Evolutionary conservation across 495 filamentous ascomycete genomes (phyloP).

Genomic region (Penicillium steckii): DNA sequence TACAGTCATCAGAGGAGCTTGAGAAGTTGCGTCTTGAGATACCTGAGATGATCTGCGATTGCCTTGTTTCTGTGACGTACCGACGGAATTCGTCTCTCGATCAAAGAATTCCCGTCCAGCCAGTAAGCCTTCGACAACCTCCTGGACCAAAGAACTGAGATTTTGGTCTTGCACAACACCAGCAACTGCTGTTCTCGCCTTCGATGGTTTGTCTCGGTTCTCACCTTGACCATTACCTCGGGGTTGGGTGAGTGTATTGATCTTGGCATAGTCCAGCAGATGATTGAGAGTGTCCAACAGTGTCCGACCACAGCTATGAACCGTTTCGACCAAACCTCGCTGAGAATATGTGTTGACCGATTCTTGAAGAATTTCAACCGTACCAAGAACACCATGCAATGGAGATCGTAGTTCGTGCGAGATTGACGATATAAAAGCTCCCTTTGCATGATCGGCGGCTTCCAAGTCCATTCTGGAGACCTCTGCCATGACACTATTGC

Average conservation of each 20-base stretch:
- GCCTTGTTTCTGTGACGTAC: not conserved
- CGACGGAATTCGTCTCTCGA: conserved; percentile 1
- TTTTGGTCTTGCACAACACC: conserved; percentile 28
- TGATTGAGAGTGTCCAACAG: conserved; percentile 24
- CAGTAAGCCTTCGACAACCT: conserved; percentile 34
- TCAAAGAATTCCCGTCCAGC: conserved; percentile 21
- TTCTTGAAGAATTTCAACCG: conserved; percentile 52
- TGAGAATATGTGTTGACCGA: conserved; percentile 6
- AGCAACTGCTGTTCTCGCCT: conserved; percentile 8
- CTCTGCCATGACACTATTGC: conserved; percentile 65
- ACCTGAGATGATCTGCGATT: not conserved
- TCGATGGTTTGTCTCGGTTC: not conserved
- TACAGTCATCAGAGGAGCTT: conserved; percentile 35
- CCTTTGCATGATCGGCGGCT: conserved; percentile 50
- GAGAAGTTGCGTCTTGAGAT: not conserved
- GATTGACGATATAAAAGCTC: conserved; percentile 70
- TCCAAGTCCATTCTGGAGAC: conserved; percentile 52
- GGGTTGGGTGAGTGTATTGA: conserved; percentile 40
- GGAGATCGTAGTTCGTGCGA: conserved; percentile 73
- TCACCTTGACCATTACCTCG: not conserved
- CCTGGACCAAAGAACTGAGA: conserved; percentile 31
- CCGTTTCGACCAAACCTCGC: conserved; percentile 11
- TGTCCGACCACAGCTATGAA: conserved; percentile 17
- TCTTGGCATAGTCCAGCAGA: conserved; percentile 58
- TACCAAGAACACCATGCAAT: conserved; percentile 65